Evolutionary conservation across 2,329 filamentous ascomycete species (phyloP), one percentile per base, ranked within the genome.

Genomic region (Ceratocystis eucalypticola): DNA sequence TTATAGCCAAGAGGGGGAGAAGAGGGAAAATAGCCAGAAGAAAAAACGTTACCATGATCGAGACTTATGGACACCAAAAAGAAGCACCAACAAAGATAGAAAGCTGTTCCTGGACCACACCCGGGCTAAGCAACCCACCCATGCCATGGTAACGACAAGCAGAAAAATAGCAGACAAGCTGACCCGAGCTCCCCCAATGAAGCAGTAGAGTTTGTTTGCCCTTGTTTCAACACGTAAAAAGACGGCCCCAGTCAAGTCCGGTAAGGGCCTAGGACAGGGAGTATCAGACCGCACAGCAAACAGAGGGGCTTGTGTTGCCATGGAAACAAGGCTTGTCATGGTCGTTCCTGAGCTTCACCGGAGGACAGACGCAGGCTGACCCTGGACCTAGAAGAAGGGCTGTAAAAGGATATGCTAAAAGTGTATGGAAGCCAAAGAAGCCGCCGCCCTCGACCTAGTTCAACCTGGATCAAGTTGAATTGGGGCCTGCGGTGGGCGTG

Each of bases 191-290:
- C 65, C 57, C 44, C 46, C 33, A 37, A 62, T 45, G 57, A 48
- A 59, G 22, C 53, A 62, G 3, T 37, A 45, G 30, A 55, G 30
- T 57, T 44, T 62, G 59, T 50, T 61, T 62, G 65, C 62, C 66
- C 66, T 67, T 65, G 66, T 67, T 67, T 67, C 66, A 67, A 62
- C 66, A 64, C 62, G 33, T 67, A 48, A 62, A 62, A 28, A 53
- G 30, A 28, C 65, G 37, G 48, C 62, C 61, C 28, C 61, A 48
- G 44, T 63, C 61, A 46, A 64, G 65, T 46, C 66, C 48, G 53
- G 48, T 20, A n/a, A 65, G 53, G 62, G 48, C 48, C 28, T 17
- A n/a, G 33, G 45, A 61, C 62, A 67, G 66, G 62, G 65, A 57
- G 44, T 44, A 61, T 50, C 59, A 25, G 41, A 41, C 66, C 30